These are phyloP conservation scores for Fraxinus baroniana DNA, from an alignment of 305 asterid genomes.

Conservation along the genomic window DNA sequence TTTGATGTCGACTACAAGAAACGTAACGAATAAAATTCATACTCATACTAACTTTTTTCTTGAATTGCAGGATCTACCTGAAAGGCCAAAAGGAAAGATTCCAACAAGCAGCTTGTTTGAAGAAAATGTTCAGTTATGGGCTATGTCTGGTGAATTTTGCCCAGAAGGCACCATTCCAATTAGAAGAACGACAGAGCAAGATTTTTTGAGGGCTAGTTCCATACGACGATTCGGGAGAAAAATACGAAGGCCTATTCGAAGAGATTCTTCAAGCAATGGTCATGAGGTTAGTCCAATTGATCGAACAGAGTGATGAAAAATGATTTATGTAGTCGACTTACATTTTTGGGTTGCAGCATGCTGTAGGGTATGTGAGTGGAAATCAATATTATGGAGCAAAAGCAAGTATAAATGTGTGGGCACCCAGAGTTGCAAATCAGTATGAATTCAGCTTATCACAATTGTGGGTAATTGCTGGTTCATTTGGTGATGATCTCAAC, in stretches of 20 bases:
- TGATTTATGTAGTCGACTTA: neutral
- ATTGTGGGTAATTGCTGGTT: slow-evolving; percentile 87
- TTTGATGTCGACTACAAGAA: neutral
- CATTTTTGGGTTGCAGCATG: slow-evolving; percentile 56
- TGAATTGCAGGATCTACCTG: slow-evolving; percentile 63
- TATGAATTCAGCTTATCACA: slow-evolving; percentile 87
- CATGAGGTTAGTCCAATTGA: slow-evolving; percentile 55
- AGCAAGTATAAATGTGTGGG: slow-evolving; percentile 90
- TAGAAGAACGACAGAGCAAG: slow-evolving; percentile 65
- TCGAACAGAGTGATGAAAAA: neutral
- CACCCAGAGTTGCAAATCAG: slow-evolving; percentile 60
- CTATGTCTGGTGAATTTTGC: slow-evolving; percentile 64
- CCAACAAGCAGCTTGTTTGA: slow-evolving; percentile 32
- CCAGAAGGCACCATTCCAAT: slow-evolving; percentile 76
- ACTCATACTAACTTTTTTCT: neutral
- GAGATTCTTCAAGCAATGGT: slow-evolving; percentile 65
- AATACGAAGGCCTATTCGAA: slow-evolving; percentile 32
- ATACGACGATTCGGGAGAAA: slow-evolving; percentile 55
- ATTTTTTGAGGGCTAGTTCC: slow-evolving; percentile 58
- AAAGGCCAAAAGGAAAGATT: slow-evolving; percentile 59
- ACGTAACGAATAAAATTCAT: neutral
- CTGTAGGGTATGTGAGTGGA: slow-evolving; percentile 88
- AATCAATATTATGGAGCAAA: slow-evolving; percentile 82
- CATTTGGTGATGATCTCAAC: slow-evolving; percentile 93
- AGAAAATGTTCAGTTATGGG: slow-evolving; percentile 73